Evolutionary conservation across 306 rosid genomes (phyloP).

Genomic region (Gillenia trifoliata): DNA sequence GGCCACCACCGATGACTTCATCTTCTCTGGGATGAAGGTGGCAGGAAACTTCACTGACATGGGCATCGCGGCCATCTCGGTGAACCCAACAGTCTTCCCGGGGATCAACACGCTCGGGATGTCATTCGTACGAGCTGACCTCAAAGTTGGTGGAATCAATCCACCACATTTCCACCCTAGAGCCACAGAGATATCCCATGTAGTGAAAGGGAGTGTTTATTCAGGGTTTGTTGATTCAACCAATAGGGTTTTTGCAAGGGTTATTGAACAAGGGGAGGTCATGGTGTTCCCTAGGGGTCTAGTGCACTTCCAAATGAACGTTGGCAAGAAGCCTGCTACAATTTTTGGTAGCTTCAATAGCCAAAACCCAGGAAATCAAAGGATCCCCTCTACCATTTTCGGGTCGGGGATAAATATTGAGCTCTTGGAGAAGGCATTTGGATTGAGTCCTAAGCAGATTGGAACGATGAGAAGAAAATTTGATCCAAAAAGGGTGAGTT

Average conservation of each 20-base stretch:
- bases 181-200: slow-evolving; percentile 72
- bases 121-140: slow-evolving; percentile 74
- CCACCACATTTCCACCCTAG: slow-evolving; percentile 95
- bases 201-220: slow-evolving; percentile 64
- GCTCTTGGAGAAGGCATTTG: slow-evolving; percentile 83
- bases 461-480: slow-evolving; percentile 65
- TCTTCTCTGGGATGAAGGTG: slow-evolving; percentile 49
- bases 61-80: slow-evolving; percentile 58
- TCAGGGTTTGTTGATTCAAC: slow-evolving; percentile 81
- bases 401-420: slow-evolving; percentile 75
- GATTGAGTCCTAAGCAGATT: slow-evolving; percentile 71
- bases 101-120: slow-evolving; percentile 86
- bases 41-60: slow-evolving; percentile 57
- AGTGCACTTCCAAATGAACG: slow-evolving; percentile 83
- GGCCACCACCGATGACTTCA: slow-evolving; percentile 59
- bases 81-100: slow-evolving; percentile 50
- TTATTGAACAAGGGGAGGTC: slow-evolving; percentile 69
- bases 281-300: slow-evolving; percentile 88
- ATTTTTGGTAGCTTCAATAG: slow-evolving; percentile 85
- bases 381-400: slow-evolving; percentile 68
- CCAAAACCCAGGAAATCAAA: slow-evolving; percentile 78
- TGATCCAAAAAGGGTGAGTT: slow-evolving; percentile 40
- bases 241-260: slow-evolving; percentile 57
- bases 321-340: slow-evolving; percentile 59
- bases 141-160: slow-evolving; percentile 62